A percentile compares a stretch with the other conserved stretches of the same genome.
Conservation (phyloP, 768 basidiomycete species). For the Scleroderma citrinum region DNA sequence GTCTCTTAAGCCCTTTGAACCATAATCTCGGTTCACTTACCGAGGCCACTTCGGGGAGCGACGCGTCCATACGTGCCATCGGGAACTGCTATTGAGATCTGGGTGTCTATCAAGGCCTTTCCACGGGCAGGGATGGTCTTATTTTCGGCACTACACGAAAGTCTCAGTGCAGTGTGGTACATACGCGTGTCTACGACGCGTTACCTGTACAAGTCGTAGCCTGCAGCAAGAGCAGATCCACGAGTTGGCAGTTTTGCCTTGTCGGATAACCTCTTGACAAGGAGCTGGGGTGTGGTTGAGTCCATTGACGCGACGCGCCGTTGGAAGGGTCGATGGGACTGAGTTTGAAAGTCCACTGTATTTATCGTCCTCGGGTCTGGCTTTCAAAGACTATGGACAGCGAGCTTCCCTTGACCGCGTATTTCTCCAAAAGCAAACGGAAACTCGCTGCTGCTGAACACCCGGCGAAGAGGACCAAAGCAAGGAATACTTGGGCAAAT, state of each 20-base stretch:
- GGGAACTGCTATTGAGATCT: conserved; percentile 91
- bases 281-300: conserved; percentile 45
- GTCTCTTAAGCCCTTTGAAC: background rate
- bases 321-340: background rate
- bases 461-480: conserved; percentile 17
- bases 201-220: conserved; percentile 93
- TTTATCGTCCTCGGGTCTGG: too few species aligned
- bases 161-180: conserved; percentile 2
- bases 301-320: conserved; percentile 22
- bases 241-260: conserved; percentile 82
- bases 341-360: too few species aligned
- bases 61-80: conserved; percentile 93
- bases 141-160: conserved; percentile 62
- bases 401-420: conserved; percentile 27
- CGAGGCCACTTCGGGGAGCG: conserved; percentile 92
- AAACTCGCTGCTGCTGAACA: conserved; percentile 2
- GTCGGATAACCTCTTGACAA: conserved; percentile 80
- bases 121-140: conserved; percentile 83
- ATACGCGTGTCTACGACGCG: background rate
- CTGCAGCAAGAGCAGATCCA: conserved; percentile 82
- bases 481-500: background rate
- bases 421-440: conserved; percentile 16
- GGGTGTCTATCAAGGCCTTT: conserved; percentile 88
- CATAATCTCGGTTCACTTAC: conserved; percentile 38
- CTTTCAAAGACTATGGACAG: too few species aligned